These are phyloP conservation scores for Hepatocystis sp. DNA, from an alignment of 169 alveolate species.

Conservation along the genomic window DNA sequence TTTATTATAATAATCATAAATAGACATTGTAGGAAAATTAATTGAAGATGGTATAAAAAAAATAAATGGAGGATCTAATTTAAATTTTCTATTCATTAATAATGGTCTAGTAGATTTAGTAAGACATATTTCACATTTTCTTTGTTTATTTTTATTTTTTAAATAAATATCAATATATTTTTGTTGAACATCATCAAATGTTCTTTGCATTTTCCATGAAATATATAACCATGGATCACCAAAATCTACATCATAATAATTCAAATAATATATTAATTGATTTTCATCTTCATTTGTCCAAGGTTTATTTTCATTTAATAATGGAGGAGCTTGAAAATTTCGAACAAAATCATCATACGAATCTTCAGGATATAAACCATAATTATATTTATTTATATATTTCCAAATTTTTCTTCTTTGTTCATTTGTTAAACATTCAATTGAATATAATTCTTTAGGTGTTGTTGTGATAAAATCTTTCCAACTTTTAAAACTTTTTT, in stretches of 20 bases:
- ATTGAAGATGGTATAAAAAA: slow-evolving; percentile 86
- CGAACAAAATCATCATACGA: slow-evolving; percentile 84
- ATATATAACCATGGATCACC: slow-evolving; percentile 92
- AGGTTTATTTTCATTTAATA: slow-evolving; percentile 86
- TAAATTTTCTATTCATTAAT: slow-evolving; percentile 88
- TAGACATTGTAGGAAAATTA: slow-evolving; percentile 78
- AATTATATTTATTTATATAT: slow-evolving; percentile 87
- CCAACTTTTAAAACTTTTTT: slow-evolving; percentile 86
- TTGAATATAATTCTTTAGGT: slow-evolving; percentile 82
- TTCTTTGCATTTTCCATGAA: slow-evolving; percentile 92
- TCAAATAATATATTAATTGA: slow-evolving; percentile 82
- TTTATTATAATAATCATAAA: slow-evolving; percentile 47
- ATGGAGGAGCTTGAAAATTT: slow-evolving; percentile 88
- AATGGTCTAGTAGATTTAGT: slow-evolving; percentile 86
- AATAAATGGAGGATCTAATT: slow-evolving; percentile 88
- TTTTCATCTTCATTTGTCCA: slow-evolving; percentile 88
- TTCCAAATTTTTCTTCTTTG: slow-evolving; percentile 85
- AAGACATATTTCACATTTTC: slow-evolving; percentile 86
- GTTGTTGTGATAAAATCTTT: slow-evolving; percentile 82
- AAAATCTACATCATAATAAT: slow-evolving; percentile 86
- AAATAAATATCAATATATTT: slow-evolving; percentile 80
- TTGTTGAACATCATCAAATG: slow-evolving; percentile 87
- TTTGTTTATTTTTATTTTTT: slow-evolving; percentile 82
- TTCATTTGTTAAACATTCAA: slow-evolving; percentile 85
- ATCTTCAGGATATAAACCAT: slow-evolving; percentile 90